Percentiles rank a stretch among this genome's conserved stretches.
These are phyloP conservation scores for Camptophora hylomeconis DNA, from an alignment of 2,329 filamentous ascomycete species.

Conservation along the genomic window DNA sequence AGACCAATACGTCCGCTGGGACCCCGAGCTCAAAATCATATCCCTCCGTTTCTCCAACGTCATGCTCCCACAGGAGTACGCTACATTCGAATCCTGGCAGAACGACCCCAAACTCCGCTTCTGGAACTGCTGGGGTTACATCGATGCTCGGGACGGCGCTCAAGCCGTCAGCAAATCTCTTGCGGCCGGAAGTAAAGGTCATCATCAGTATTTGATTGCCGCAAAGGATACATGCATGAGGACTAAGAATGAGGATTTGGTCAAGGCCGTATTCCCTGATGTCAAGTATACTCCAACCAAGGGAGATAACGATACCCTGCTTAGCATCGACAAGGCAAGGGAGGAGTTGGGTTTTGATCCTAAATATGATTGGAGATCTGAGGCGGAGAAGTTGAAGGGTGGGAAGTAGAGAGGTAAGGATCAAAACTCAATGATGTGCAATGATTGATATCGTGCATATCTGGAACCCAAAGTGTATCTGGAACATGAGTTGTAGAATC, in stretches of 20 bases:
- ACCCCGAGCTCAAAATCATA: constrained; percentile 4
- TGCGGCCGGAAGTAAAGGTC: constrained; percentile 2
- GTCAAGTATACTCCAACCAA: constrained; percentile 5
- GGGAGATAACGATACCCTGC: constrained; percentile 3
- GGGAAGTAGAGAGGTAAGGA: no score
- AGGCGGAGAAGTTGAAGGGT: constrained; percentile 3
- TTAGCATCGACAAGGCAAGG: constrained; percentile 4
- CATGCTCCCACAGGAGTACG: constrained; percentile 4
- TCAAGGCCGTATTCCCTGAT: constrained; percentile 3
- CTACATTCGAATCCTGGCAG: constrained; percentile 4
- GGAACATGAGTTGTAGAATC: no score
- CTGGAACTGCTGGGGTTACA: constrained; percentile 5
- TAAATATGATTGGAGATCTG: constrained; percentile 1
- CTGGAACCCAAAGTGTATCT: no score
- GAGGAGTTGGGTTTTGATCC: constrained; percentile 4
- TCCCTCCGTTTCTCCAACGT: constrained; percentile 3
- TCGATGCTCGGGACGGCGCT: constrained; percentile 27
- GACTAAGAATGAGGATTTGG: constrained; percentile 2
- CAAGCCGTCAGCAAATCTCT: constrained; percentile 2
- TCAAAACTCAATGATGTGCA: no score
- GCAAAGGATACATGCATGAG: constrained; percentile 5
- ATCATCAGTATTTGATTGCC: constrained; percentile 6
- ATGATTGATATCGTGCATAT: no score
- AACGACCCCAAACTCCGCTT: constrained; percentile 4
- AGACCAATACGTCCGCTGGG: constrained; percentile 3